Evolutionary conservation across 495 filamentous ascomycete genomes (phyloP).

Genomic region (Tricharina praecox): DNA sequence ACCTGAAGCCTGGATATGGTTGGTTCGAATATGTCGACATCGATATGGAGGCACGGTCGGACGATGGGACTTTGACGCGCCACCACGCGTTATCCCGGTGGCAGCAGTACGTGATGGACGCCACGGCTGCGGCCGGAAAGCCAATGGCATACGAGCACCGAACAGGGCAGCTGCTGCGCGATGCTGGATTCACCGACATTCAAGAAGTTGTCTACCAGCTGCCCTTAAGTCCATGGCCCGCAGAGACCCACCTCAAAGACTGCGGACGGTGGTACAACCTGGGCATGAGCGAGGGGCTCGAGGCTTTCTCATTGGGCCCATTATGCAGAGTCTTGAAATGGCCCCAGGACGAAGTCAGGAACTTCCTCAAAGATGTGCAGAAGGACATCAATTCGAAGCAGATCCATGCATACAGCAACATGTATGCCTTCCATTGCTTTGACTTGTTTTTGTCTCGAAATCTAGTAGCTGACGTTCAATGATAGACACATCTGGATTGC

Average conservation of each 20-base stretch:
- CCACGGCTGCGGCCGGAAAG: slow-evolving; percentile 47
- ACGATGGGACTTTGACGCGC: slow-evolving; percentile 44
- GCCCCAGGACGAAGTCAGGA: slow-evolving; percentile 46
- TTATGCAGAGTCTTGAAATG: slow-evolving; percentile 50
- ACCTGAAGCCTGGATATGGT: slow-evolving; percentile 62
- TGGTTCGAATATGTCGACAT: slow-evolving; percentile 88
- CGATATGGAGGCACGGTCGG: slow-evolving; percentile 62
- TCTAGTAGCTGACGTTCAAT: slow-evolving; percentile 16
- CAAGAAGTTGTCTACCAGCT: slow-evolving; percentile 54
- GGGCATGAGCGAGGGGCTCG: slow-evolving; percentile 51
- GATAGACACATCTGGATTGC: slow-evolving; percentile 38
- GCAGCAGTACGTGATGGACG: slow-evolving; percentile 51
- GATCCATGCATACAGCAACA: slow-evolving; percentile 53
- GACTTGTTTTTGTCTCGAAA: slow-evolving; percentile 7
- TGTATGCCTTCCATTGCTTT: slow-evolving; percentile 43
- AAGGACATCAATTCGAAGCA: slow-evolving; percentile 52
- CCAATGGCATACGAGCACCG: slow-evolving; percentile 49
- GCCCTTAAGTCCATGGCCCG: slow-evolving; percentile 65
- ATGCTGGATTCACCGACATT: slow-evolving; percentile 71
- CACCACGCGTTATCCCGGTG: slow-evolving; percentile 41
- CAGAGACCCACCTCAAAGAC: slow-evolving; percentile 48
- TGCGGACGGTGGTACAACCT: slow-evolving; percentile 77
- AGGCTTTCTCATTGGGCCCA: slow-evolving; percentile 57
- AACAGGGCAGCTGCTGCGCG: slow-evolving; percentile 45
- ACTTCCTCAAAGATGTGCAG: slow-evolving; percentile 45